Base-by-base conservation (phyloP, 345 rosid genomes). In the Laguncularia racemosa region DNA sequence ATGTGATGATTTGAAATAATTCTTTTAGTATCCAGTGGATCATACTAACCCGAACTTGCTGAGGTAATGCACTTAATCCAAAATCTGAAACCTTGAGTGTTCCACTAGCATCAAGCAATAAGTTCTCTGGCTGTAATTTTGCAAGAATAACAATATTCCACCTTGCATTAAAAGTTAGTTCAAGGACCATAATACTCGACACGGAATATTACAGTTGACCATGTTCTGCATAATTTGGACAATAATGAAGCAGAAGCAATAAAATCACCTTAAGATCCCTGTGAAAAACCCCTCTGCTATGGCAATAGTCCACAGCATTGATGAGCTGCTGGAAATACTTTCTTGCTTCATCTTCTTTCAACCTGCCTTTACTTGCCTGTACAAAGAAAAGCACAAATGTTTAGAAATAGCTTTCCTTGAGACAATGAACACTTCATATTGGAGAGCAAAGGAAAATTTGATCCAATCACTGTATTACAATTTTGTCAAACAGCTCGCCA, bases 61-160 rank as follows among this genome's bases (percentile, higher is more conserved):
- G 99, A 67, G 97, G 97, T 21, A 95, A 72, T 44, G 99, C 99
- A 66, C 99, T 95, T 71, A 95, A 73, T 52, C 99, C 99, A 80
- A 95, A 95, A 73, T 95, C 99, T 23, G 96, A 95, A 59, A 95
- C 90, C 81, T 82, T 95, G 63, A 95, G 82, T 71, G 60, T 58
- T 59, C 96, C 97, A 69, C 43, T 82, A 44, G 89, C 89, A 85
- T 95, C 99, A 71, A 95, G 68, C 63, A 90, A 84, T 68, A 95
- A 75, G 71, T 95, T 95, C 65, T 95, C 99, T 21, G 99, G 99
- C 99, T 95, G 96, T 53, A 33, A 71, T 18, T 57, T 61, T 43
- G 20, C 71, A 62, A 67, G 17, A 13, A 48, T 20, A 20, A 12
- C 14, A 51, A 58, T 48, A 55, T 63, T 51, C 47, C 18, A 59